A percentile compares a stretch with the other conserved stretches of the same genome.
Evolutionary conservation across 768 basidiomycete genomes (phyloP).

Genomic region (Phylloporus scabripes): DNA sequence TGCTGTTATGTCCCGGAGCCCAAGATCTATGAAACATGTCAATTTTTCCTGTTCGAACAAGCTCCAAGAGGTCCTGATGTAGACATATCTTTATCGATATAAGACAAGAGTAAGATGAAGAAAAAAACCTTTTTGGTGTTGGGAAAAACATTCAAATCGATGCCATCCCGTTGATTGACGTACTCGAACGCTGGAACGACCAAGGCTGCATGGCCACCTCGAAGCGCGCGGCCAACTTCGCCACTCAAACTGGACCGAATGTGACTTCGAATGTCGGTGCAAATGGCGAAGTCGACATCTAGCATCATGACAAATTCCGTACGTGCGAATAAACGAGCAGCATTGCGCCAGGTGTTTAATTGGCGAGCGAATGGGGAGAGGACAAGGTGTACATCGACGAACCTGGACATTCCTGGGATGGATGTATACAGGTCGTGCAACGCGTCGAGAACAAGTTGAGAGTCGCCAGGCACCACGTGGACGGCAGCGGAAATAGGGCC

Average conservation of each 20-base stretch:
- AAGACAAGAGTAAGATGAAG: background rate
- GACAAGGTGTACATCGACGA: constrained; percentile 83
- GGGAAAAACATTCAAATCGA: constrained; percentile 56
- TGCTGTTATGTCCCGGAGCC: constrained; percentile 75
- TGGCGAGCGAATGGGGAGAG: constrained; percentile 77
- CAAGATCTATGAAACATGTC: constrained; percentile 77
- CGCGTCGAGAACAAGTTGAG: constrained; percentile 50
- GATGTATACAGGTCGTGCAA: constrained; percentile 65
- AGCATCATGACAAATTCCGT: constrained; percentile 88
- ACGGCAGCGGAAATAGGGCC: constrained; percentile 84
- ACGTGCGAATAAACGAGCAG: constrained; percentile 76
- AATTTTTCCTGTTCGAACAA: constrained; percentile 53
- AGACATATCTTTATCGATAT: background rate
- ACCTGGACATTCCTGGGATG: constrained; percentile 56
- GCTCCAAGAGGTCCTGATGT: constrained; percentile 47
- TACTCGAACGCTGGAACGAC: constrained; percentile 88
- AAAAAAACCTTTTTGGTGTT: constrained; percentile 49
- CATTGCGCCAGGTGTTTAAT: constrained; percentile 88
- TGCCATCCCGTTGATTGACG: constrained; percentile 56
- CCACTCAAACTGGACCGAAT: constrained; percentile 39
- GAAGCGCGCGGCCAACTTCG: constrained; percentile 39
- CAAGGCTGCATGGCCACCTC: constrained; percentile 59
- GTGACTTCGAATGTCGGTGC: constrained; percentile 69
- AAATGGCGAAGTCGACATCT: constrained; percentile 83
- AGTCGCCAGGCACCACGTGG: constrained; percentile 48